Evolutionary conservation across 768 basidiomycete species (phyloP).

Genomic region (Tephrocybe rancida): DNA sequence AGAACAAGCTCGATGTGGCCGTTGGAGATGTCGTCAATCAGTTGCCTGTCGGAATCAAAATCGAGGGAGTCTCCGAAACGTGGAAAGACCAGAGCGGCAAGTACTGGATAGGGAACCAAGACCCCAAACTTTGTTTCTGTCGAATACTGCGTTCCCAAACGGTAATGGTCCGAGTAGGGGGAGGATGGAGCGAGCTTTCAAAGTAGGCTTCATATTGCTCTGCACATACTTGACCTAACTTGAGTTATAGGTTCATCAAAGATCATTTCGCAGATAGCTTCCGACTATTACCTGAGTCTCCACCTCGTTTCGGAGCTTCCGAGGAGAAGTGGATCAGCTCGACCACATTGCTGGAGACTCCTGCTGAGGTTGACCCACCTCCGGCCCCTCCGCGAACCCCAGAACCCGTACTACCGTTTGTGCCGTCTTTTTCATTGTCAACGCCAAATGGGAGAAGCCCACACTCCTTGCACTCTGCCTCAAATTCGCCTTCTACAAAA

Average conservation of each 20-base stretch:
- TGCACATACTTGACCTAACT: conserved; percentile 3
- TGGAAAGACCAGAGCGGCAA: conserved; percentile 95
- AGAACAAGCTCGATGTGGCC: conserved; percentile 89
- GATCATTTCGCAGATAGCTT: conserved; percentile 86
- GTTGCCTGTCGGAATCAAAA: conserved; percentile 80
- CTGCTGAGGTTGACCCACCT: conserved; percentile 35
- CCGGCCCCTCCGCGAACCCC: conserved; percentile 55
- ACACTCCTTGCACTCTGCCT: conserved; percentile 44
- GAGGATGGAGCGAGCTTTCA: conserved; percentile 91
- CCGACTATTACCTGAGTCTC: conserved; percentile 69
- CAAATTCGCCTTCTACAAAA: conserved; percentile 49
- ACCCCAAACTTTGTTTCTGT: conserved; percentile 89
- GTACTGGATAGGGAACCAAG: conserved; percentile 94
- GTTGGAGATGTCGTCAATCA: conserved; percentile 92
- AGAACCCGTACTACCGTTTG: conserved; percentile 55
- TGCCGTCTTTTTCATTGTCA: conserved; percentile 72
- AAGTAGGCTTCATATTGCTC: conserved; percentile 54
- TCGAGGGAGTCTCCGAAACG: conserved; percentile 78
- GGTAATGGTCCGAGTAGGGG: conserved; percentile 96
- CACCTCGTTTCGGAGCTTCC: conserved; percentile 48
- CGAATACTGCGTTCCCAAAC: conserved; percentile 89
- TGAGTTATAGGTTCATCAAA: conserved; percentile 70
- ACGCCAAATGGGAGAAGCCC: conserved; percentile 57
- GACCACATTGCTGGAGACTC: conserved; percentile 63
- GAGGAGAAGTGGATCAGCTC: conserved; percentile 89